Base-by-base conservation (phyloP, 1,284 basidiomycete species). In the Ustilago nuda region DNA sequence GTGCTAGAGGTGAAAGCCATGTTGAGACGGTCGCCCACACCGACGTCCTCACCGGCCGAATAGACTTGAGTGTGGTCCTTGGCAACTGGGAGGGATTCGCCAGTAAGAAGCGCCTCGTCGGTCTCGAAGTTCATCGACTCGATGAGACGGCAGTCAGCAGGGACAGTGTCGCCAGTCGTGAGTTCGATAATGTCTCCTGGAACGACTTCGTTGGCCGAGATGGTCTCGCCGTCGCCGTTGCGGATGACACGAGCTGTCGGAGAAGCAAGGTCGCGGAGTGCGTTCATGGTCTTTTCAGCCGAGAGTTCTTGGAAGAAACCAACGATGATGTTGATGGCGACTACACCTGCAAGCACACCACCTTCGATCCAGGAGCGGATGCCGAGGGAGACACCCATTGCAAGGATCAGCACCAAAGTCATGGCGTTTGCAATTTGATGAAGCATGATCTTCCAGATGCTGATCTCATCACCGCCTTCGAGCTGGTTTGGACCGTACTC, bases 31-130 rank as follows among this genome's bases (percentile, higher is more conserved):
- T 91, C 90, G 66, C 90, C 90, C 36, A 90, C 89, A 8, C 70
- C 79, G 13, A 79, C 64, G 11, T 76, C 72, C 3, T 85, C 78
- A 51, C 54, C 65, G 32, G 58, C 51, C 39, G 71, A 76, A 66
- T 77, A 85, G 13, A 77, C 55, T 13, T 78, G 61, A 6, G 60
- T 61, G 57, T 77, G 76, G 48, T 84, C 88, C 85, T 92, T 92
- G 35, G 87, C 85, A 13, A 92, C 91, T 66, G 91, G 91, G 17
- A 92, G 83, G 12, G 88, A 89, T 81, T 91, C 90, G 56, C 91
- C 91, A 1, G 91, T 92, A n/a, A 92, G 87, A 37, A 92, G 88
- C 5, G 91, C 90, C 82, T 92, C 91, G 68, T 91, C 91, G 19
- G 89, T 76, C 71, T 85, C 84, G 27, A 85, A 84, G 71, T 85